These are phyloP conservation scores for Lichtheimia corymbifera DNA, from an alignment of 371 early-diverging fungal genomes.

Conservation along the genomic window DNA sequence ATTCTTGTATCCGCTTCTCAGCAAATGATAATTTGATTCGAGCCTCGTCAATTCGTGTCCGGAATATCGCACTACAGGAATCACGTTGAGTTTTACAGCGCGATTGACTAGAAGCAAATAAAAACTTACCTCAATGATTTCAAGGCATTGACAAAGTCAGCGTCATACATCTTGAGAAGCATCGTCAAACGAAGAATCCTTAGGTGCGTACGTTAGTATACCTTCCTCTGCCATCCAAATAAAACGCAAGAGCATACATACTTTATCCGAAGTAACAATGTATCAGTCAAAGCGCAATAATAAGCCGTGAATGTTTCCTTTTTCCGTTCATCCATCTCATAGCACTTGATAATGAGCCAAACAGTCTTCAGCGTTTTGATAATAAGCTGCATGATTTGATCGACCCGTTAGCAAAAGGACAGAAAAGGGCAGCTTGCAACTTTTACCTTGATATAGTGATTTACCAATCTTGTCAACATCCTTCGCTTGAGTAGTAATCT, in stretches of 20 bases:
- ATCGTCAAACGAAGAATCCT: constrained; percentile 15
- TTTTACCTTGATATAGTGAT: constrained; percentile 11
- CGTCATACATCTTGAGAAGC: constrained; percentile 11
- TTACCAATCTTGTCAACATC: neutral
- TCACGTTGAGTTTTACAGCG: neutral
- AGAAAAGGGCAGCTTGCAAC: neutral
- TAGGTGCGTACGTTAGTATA: neutral
- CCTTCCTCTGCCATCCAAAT: neutral
- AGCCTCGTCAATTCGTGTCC: constrained; percentile 1
- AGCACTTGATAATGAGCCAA: constrained; percentile 10
- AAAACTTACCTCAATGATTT: constrained; percentile 15
- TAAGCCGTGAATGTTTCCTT: constrained; percentile 16
- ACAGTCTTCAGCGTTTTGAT: constrained; percentile 17
- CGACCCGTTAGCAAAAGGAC: neutral
- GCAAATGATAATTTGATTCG: constrained; percentile 9
- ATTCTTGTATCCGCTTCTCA: constrained; percentile 11
- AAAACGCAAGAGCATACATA: constrained; percentile 2
- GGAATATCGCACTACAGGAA: neutral
- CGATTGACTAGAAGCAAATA: too few species aligned
- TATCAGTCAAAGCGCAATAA: constrained; percentile 13
- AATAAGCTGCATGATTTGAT: neutral
- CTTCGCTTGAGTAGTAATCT: neutral
- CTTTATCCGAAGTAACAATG: constrained; percentile 16
- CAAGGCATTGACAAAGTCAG: constrained; percentile 7
- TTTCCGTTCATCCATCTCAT: constrained; percentile 9